Base-by-base conservation (phyloP, 2,329 filamentous ascomycete genomes). In the Domatiomyces catenatus region DNA sequence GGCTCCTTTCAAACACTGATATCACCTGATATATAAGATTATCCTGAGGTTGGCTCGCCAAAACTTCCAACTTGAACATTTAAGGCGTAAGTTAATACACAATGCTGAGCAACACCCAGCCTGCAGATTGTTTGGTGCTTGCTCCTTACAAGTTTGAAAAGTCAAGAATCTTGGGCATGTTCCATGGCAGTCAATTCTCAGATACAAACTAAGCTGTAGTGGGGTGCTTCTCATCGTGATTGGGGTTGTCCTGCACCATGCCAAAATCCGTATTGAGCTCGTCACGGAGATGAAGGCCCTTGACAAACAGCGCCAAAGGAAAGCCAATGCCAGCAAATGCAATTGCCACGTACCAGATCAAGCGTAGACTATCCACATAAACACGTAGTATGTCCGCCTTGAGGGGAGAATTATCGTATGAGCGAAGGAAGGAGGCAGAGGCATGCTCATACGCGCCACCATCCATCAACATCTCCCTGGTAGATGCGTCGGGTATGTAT, bases 301-400 rank as follows among this genome's bases (percentile, higher is more conserved):
- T 58, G n/a, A 56, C 47, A 2, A 56, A 32, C 36, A 56, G 46
- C 3, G 47, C 42, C 6, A 58, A 18, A 10, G 56, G 20, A 26
- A 60, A 54, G 5, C 50, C 56, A 7, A 56, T 8, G 12, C 10
- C 57, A 20, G 48, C 56, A 50, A 59, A 59, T 4, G 49, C 50
- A 3, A 58, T 49, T 1, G 45, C 50, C n/a, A 59, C 50, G 5
- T 53, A 48, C 57, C 56, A 59, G 47, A 53, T 51, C 26, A 44
- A 47, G 18, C 49, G 48, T 24, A 60, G 46, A n/a, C 52, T 51
- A 24, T 53, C 22, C 22, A 24, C 48, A 22, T 43, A 36, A 28
- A 56, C 52, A 2, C 56, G 48, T 28, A 18, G 4, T 7, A 57
- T 48, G 2, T 55, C 22, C 26, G 53, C 19, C 28, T 52, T 42